Conservation (phyloP, 768 basidiomycete species). For the Phlebiopsis flavidoalba region DNA sequence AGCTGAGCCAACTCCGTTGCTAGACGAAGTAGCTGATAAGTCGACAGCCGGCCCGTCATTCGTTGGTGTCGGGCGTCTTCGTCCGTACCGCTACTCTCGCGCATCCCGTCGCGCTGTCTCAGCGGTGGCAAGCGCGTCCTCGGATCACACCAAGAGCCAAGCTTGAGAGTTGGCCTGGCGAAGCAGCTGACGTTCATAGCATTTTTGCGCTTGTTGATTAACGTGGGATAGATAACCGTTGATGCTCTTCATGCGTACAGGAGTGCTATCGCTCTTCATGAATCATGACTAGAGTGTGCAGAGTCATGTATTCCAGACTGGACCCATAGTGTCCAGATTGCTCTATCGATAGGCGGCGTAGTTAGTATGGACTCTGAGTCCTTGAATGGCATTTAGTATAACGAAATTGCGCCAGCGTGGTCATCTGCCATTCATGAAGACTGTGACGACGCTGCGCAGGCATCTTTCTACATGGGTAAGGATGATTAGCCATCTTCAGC, state of each 20-base stretch:
- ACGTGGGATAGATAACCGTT: slow-evolving; percentile 77
- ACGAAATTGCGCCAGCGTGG: no score
- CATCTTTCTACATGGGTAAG: no score
- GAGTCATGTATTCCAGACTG: slow-evolving; percentile 86
- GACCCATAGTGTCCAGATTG: slow-evolving; percentile 99
- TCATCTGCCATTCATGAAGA: no score
- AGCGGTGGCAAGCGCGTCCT: slow-evolving; percentile 51
- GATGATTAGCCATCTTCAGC: no score
- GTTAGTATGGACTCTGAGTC: not conserved
- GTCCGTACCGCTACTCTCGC: slow-evolving; percentile 24
- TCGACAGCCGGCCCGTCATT: slow-evolving; percentile 4
- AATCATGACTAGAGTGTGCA: slow-evolving; percentile 88
- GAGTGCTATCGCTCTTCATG: slow-evolving; percentile 98
- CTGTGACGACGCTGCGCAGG: no score
- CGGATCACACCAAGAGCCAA: slow-evolving; percentile 75
- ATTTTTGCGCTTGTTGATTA: slow-evolving; percentile 39
- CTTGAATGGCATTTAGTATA: not conserved
- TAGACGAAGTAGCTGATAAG: no score
- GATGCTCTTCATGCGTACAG: slow-evolving; percentile 77
- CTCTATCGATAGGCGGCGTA: slow-evolving; percentile 45
- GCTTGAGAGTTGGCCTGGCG: slow-evolving; percentile 39
- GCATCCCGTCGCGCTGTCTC: slow-evolving; percentile 36
- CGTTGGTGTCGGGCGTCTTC: slow-evolving; percentile 30
- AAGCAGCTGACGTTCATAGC: slow-evolving; percentile 41
- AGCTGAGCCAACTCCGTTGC: no score